Base-by-base conservation (phyloP, 768 basidiomycete species). In the Agaricus sinodeliciosus region DNA sequence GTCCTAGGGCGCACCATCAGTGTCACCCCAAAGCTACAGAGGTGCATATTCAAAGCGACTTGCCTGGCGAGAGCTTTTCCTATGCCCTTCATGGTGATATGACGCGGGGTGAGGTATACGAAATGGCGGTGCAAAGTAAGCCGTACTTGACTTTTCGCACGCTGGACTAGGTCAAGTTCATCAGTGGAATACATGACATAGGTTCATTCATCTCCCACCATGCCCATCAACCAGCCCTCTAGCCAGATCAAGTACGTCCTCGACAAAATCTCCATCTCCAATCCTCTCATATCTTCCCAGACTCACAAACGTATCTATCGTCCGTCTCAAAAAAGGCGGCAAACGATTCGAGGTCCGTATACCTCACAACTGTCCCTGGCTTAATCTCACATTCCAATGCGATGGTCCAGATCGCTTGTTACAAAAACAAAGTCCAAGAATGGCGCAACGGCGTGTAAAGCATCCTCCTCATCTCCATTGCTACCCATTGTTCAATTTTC, bases 361-460 rank as follows among this genome's bases (percentile, higher is more conserved):
- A 4, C 34, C 18, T n/a, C 46, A 59, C 9, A 66, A 31, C 18
- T 49, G 0, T 36, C 12, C 16, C 22, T 27, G n/a, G n/a, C n/a
- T n/a, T n/a, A n/a, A n/a, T n/a, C n/a, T n/a, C n/a, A n/a, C n/a
- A n/a, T n/a, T n/a, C n/a, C n/a, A n/a, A n/a, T n/a, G 15, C 16
- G 6, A 8, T 34, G 28, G 31, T 31, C 6, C 49, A 78, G 95
- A 89, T 99, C 62, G 95, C 96, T 35, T 96, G 94, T 69, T 99
- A 98, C 75, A 95, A 97, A 76, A 99, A 99, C 71, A 97, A 97
- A 70, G 96, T 99, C 25, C 91, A 94, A 60, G 94, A 96, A 67
- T 99, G 86, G 82, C 75, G 96, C 54, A 91, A 80, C 54, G 94
- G 94, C 56, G 88, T 95, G 85, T 91, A 68, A 65, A 85, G 3